Conservation (phyloP, 108 stramenopile genomes). For the Fistulifera solaris region DNA sequence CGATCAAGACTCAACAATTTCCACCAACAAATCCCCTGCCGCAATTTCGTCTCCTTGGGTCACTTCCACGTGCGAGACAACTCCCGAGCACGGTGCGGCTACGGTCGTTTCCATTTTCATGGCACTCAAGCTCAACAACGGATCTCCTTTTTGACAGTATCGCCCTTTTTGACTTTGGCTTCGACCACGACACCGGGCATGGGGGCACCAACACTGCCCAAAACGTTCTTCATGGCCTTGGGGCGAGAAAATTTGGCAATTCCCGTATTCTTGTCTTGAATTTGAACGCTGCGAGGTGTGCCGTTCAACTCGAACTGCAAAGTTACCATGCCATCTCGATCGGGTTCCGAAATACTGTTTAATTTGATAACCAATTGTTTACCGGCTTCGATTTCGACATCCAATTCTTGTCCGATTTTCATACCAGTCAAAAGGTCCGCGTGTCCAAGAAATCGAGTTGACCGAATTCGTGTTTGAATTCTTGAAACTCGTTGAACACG, state of each 20-base stretch:
- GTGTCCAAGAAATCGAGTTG: slow-evolving; percentile 79
- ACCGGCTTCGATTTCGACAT: slow-evolving; percentile 67
- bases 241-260: slow-evolving; percentile 25
- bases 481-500: slow-evolving; percentile 84
- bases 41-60: slow-evolving; percentile 82
- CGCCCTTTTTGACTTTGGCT: slow-evolving; percentile 81
- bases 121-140: slow-evolving; percentile 79
- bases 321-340: slow-evolving; percentile 68
- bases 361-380: slow-evolving; percentile 82
- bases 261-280: slow-evolving; percentile 55
- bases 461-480: slow-evolving; percentile 59
- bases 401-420: slow-evolving; percentile 84
- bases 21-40: slow-evolving; percentile 85
- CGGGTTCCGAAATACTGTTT: slow-evolving; percentile 43
- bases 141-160: slow-evolving; percentile 85
- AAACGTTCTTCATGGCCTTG: slow-evolving; percentile 54
- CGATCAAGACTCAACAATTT: slow-evolving; percentile 63
- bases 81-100: slow-evolving; percentile 65
- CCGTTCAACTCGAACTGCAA: slow-evolving; percentile 94
- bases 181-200: slow-evolving; percentile 95
- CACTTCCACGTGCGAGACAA: slow-evolving; percentile 66
- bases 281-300: slow-evolving; percentile 61
- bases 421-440: slow-evolving; percentile 87
- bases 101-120: slow-evolving; percentile 99
- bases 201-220: slow-evolving; percentile 80